These are phyloP conservation scores for Uronychia binucleata DNA, from an alignment of 73 alveolate genomes.

Conservation along the genomic window DNA sequence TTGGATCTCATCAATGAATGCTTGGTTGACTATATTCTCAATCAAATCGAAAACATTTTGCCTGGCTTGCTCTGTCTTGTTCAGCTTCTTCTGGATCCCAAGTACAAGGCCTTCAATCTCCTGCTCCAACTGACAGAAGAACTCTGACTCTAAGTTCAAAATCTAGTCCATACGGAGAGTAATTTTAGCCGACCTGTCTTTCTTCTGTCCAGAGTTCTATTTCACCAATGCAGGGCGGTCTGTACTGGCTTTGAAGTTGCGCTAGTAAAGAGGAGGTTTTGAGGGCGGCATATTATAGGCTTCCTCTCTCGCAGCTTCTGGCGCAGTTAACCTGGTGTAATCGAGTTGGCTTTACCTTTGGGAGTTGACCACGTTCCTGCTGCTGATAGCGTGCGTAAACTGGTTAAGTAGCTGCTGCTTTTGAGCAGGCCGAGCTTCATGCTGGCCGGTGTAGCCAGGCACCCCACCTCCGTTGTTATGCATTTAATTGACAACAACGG, in stretches of 20 bases:
- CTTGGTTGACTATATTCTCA: neutral
- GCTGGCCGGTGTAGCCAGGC: no score
- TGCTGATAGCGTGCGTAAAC: no score
- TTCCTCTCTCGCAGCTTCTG: no score
- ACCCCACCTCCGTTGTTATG: no score
- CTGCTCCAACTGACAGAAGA: neutral
- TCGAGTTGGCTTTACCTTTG: no score
- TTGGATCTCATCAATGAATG: neutral
- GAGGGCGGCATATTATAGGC: no score
- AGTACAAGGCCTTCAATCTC: neutral
- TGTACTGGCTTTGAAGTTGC: neutral
- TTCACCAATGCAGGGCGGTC: neutral
- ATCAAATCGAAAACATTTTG: neutral
- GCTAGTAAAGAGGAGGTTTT: no score
- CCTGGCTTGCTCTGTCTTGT: neutral
- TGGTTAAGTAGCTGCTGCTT: no score
- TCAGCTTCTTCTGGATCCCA: neutral
- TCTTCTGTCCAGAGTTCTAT: neutral
- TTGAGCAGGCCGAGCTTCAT: no score
- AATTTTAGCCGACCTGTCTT: neutral
- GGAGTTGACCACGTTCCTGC: no score
- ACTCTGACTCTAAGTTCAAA: neutral
- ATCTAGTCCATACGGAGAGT: neutral
- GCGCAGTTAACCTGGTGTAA: no score
- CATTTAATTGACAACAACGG: no score